A percentile compares a stretch with the other conserved stretches of the same genome.
Evolutionary conservation across 176 grass and related monocot genomes (phyloP).

Genomic region (Bothriochloa decipiens): DNA sequence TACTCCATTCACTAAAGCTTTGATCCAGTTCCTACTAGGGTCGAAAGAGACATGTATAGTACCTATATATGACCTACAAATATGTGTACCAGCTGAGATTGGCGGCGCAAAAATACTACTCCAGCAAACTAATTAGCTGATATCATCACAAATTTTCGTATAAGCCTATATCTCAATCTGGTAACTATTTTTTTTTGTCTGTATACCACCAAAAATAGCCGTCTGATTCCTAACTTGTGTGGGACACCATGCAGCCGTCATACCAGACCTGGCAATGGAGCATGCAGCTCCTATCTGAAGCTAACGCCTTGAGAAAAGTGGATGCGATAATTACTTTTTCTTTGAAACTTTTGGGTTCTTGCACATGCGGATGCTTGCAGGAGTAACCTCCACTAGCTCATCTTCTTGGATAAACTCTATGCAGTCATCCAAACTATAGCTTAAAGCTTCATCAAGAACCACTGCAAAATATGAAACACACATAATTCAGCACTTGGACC

Average conservation of each 20-base stretch:
- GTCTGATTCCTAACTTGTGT: not conserved
- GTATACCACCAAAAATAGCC: constrained; percentile 20
- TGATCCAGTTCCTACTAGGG: not conserved
- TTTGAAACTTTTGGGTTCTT: constrained; percentile 90
- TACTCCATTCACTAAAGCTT: not conserved
- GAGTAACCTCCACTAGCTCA: constrained; percentile 91
- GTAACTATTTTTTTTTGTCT: not conserved
- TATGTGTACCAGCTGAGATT: constrained; percentile 21
- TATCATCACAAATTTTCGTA: constrained; percentile 21
- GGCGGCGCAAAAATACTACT: constrained; percentile 8
- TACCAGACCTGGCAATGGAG: not conserved
- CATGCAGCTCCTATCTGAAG: constrained; percentile 1
- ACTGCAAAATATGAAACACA: constrained; percentile 61
- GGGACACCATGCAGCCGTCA: not conserved
- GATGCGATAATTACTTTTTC: constrained; percentile 42
- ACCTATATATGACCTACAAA: constrained; percentile 15
- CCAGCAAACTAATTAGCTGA: not conserved
- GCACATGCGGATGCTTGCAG: constrained; percentile 75
- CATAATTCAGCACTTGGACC: constrained; percentile 14
- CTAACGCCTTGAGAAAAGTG: not conserved
- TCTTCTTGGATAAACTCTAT: constrained; percentile 99
- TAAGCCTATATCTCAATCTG: constrained; percentile 39
- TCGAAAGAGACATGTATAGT: constrained; percentile 30
- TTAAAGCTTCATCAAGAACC: constrained; percentile 83
- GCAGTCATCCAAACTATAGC: constrained; percentile 95